phyloP scores from a whole-genome alignment of 202 grass and related monocot genomes.

The Digitaria exilis region DNA sequence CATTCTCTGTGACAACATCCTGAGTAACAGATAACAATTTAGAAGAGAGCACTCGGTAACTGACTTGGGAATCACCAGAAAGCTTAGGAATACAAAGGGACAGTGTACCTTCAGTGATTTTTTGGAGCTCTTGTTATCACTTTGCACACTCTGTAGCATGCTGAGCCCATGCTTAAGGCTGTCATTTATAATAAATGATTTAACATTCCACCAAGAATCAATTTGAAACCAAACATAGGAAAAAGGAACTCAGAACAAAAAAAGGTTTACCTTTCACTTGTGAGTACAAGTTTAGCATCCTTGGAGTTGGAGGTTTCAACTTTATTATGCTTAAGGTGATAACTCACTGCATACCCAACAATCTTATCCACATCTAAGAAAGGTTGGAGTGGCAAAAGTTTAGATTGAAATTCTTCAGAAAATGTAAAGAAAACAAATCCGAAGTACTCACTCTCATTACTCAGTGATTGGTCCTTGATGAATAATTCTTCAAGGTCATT shows the following conservation, averaged over 20 bases:
- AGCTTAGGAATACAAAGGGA: slow-evolving; percentile 12
- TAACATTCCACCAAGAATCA: slow-evolving; percentile 19
- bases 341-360: slow-evolving; percentile 90
- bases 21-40: slow-evolving; percentile 42
- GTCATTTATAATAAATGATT: slow-evolving; percentile 34
- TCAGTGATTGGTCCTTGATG: slow-evolving; percentile 91
- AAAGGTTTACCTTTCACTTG: slow-evolving; percentile 58
- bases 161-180: slow-evolving; percentile 88
- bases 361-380: slow-evolving; percentile 91
- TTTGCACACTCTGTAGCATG: slow-evolving; percentile 95
- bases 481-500: slow-evolving; percentile 87
- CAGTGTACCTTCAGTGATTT: slow-evolving; percentile 89
- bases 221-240: slow-evolving; percentile 24
- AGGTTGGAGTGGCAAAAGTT: slow-evolving; percentile 37
- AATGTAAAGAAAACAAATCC: slow-evolving; percentile 24
- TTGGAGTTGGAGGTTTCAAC: slow-evolving; percentile 70
- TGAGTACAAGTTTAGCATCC: slow-evolving; percentile 74
- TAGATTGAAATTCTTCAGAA: slow-evolving; percentile 4
- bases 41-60: slow-evolving; percentile 1
- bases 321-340: slow-evolving; percentile 87
- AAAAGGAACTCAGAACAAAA: background rate
- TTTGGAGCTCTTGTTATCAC: slow-evolving; percentile 90
- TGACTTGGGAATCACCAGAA: slow-evolving; percentile 18
- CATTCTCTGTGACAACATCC: slow-evolving; percentile 98
- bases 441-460: slow-evolving; percentile 88